These are phyloP conservation scores for Geranomyces variabilis DNA, from an alignment of 192 early-diverging fungal species.

Conservation along the genomic window DNA sequence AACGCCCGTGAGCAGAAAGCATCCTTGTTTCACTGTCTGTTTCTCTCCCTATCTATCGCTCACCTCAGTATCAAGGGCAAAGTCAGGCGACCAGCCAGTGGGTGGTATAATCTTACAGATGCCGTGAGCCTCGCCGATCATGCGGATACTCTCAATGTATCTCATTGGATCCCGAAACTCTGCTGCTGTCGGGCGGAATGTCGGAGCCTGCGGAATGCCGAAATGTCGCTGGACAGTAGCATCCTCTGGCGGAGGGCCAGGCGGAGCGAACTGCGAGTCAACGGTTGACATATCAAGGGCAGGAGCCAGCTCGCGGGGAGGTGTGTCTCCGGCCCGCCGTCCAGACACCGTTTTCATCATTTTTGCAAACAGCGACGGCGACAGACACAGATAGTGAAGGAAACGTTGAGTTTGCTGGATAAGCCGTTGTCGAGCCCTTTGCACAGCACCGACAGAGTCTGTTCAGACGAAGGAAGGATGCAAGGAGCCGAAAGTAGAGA, in stretches of 20 bases:
- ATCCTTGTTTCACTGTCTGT: no score
- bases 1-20: no score
- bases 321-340: no score
- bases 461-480: no score
- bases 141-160: conserved; percentile 81
- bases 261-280: neutral
- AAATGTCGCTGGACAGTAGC: conserved; percentile 40
- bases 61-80: conserved; percentile 77
- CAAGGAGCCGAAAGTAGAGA: no score
- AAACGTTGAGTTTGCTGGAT: no score
- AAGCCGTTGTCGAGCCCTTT: no score
- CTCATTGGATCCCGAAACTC: conserved; percentile 82
- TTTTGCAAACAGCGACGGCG: no score
- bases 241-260: neutral
- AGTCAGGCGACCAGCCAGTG: conserved; percentile 76
- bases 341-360: no score
- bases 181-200: conserved; percentile 75
- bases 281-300: conserved; percentile 5
- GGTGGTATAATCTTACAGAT: conserved; percentile 94
- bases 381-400: no score
- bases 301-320: neutral
- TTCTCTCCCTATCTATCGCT: conserved; percentile 3
- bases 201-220: conserved; percentile 74
- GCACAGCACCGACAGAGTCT: no score
- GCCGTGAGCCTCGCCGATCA: conserved; percentile 73